phyloP scores from a whole-genome alignment of 1,284 basidiomycete genomes.

The Rhodotorula mucilaginosa region DNA sequence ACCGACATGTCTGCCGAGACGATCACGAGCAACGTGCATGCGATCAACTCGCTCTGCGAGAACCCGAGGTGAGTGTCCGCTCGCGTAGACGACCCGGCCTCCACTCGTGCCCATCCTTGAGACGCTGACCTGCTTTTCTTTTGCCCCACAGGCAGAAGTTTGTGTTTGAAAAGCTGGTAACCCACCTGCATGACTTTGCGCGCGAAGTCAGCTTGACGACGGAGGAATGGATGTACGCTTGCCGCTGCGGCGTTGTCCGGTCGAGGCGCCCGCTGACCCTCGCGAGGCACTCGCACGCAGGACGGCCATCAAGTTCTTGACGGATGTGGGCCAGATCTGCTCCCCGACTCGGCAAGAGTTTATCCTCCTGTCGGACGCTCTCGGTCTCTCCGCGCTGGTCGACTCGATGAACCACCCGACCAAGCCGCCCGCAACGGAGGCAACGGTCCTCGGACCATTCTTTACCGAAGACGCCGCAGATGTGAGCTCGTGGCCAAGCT shows the following conservation, averaged over 20 bases:
- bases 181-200: constrained; percentile 68
- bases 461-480: constrained; percentile 75
- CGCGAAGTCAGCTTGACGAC: constrained; percentile 71
- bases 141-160: constrained; percentile 51
- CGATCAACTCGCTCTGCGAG: constrained; percentile 54
- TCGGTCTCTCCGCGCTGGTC: constrained; percentile 75
- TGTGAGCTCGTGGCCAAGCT: constrained; percentile 51
- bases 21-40: constrained; percentile 60
- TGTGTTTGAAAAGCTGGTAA: constrained; percentile 56
- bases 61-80: constrained; percentile 48
- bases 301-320: constrained; percentile 70
- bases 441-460: constrained; percentile 77
- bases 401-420: constrained; percentile 72
- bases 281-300: constrained; percentile 25
- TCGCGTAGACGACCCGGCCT: background rate
- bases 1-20: constrained; percentile 46
- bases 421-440: constrained; percentile 56
- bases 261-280: too few relatives aligned
- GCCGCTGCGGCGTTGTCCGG: background rate
- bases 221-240: constrained; percentile 72
- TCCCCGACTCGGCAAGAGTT: constrained; percentile 66
- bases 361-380: constrained; percentile 73
- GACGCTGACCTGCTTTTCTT: background rate
- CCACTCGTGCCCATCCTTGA: background rate
- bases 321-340: constrained; percentile 67